These are phyloP conservation scores for Strobilomyces confusus DNA, from an alignment of 768 basidiomycete genomes.

Conservation along the genomic window DNA sequence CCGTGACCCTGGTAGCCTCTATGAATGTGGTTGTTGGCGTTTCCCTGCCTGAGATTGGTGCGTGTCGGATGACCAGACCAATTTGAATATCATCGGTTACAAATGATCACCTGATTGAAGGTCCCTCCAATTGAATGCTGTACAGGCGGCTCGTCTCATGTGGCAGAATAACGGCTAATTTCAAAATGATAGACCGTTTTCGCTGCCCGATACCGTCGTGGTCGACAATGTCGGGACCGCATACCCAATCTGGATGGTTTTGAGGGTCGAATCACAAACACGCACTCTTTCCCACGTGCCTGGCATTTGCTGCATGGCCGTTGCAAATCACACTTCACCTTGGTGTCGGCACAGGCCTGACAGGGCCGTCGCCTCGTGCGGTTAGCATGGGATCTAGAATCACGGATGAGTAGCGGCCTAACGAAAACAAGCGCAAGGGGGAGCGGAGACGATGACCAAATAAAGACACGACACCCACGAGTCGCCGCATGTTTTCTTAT, in stretches of 20 bases:
- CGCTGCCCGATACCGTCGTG: no score
- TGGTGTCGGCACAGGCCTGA: slow-evolving; percentile 70
- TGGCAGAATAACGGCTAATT: no score
- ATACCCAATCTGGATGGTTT: slow-evolving; percentile 16
- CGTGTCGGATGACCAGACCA: no score
- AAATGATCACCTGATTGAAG: no score
- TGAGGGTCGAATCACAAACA: slow-evolving; percentile 45
- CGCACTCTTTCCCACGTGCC: slow-evolving; percentile 57
- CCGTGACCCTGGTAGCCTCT: no score
- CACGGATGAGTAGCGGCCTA: slow-evolving; percentile 14
- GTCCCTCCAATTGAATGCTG: no score
- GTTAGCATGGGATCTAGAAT: slow-evolving; percentile 37
- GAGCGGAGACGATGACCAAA: slow-evolving; percentile 10
- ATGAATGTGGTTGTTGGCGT: no score
- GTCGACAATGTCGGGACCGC: slow-evolving; percentile 18
- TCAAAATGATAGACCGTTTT: no score
- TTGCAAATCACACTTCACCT: slow-evolving; percentile 68
- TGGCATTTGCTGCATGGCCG: slow-evolving; percentile 66
- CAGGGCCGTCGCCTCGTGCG: slow-evolving; percentile 67
- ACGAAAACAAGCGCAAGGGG: slow-evolving; percentile 2
- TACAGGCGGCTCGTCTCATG: no score
- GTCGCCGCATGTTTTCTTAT: slow-evolving; percentile 69
- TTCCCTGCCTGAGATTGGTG: no score
- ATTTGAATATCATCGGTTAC: no score
- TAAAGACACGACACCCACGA: slow-evolving; percentile 42